Evolutionary conservation across 768 basidiomycete species (phyloP), one percentile per base, ranked within the genome.

Genomic region (Galerina sulciceps): DNA sequence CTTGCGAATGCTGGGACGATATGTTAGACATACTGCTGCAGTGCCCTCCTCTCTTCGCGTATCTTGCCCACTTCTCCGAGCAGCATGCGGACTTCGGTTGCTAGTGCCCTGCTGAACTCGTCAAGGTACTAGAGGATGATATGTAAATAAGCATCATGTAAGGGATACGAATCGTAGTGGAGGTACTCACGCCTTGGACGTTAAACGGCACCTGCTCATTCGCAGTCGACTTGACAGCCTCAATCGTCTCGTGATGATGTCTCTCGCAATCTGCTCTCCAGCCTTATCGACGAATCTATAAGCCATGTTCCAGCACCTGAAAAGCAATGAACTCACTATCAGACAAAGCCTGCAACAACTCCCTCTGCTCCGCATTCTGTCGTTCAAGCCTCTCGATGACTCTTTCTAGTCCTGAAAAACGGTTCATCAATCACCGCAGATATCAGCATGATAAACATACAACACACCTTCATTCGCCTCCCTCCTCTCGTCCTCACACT

Each of bases 101-200:
- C 91, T 45, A 94, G 74, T 1, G 93, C 88, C 70, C 87, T 90
- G 71, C 91, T 93, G 75, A 94, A 94, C 56, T 94, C 91, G 59
- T 94, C 89, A 13, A 94, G 81, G 69, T 94, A 94, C 89, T 92
- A 44, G 15, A 62, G 18, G 59, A 20, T 64, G 40, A n/a, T n/a
- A n/a, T n/a, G n/a, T n/a, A n/a, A 6, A 54, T 58, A 26, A 59
- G 49, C 9, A 40, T 40, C 9, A 31, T 17, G 13, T 14, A n/a
- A 20, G 15, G 6, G 35, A 48, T 13, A 35, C 15, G 31, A 43
- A 50, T n/a, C 41, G 23, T 48, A 17, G 15, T 38, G 6, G 18
- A 36, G 4, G n/a, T 31, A 76, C 88, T 51, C 75, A 93, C 92
- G 23, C 85, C 84, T 79, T 91, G 87, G 11, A 94, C 87, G 62